Evolutionary conservation across 2,329 filamentous ascomycete genomes (phyloP), one percentile per base, ranked within the genome.

Genomic region (Neobulgaria alba): DNA sequence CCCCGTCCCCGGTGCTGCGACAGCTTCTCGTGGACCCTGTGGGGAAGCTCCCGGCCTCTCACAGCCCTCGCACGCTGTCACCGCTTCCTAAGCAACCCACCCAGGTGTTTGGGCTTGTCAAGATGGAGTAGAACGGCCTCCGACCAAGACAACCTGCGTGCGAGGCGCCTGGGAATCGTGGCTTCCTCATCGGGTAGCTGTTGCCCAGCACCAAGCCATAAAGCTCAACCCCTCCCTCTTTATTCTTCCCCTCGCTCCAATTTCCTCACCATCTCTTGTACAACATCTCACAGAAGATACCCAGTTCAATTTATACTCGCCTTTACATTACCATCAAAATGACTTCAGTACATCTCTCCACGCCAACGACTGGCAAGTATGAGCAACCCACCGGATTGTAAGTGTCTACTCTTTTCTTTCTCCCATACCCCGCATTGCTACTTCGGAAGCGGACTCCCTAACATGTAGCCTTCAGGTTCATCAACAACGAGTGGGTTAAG

Each of bases 401-500:
- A 50, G 58, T 53, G 5, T 10, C 34, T 18, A 8, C 19, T n/a
- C 32, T 15, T 9, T 23, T 29, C 15, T 8, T 12, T 5, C 14
- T 33, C 41, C 17, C 20, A 10, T 48, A 49, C 42, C 45, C 49
- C 45, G 45, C 46, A 46, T 41, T 47, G 17, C 17, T 20, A 15
- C 18, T 8, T 9, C 26, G 7, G 3, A 29, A 9, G 15, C 29
- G 18, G 17, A 14, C 19, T 17, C 21, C 26, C 10, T 4, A 2
- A 34, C 4, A 5, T 9, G 17, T 9, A 10, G 15, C 10, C 26
- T n/a, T 8, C 29, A 61, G 58, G 31, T 61, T 86, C 75, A 92
- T 94, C 75, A 89, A 92, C 76, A 89, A 90, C 65, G 83, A 95
- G 67, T 95, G 82, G 68, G 77, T 93, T 51, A 79, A 83, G 64